Evolutionary conservation across 805 yeast genomes (phyloP), one percentile per base, ranked within the genome.

Genomic region (Kuraishia floccosa): DNA sequence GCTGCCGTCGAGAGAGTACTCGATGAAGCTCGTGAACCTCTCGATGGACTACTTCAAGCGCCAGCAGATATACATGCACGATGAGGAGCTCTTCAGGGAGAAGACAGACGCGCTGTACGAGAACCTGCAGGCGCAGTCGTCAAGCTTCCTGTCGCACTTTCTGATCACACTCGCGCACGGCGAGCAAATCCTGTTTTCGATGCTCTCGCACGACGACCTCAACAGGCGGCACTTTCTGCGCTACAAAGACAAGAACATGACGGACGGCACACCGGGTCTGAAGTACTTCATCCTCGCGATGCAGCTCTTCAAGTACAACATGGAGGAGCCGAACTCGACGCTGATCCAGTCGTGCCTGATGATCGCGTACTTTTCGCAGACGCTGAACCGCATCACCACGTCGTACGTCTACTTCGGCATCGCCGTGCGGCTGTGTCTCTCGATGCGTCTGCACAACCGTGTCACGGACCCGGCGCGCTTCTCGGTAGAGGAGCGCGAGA

Each of bases 361-460:
- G 25, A 40, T 56, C 18, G 62, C 54, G 4, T 52, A 50, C 33
- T 58, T 46, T 31, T 48, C 49, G 23, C 63, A 55, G 33, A 52
- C 58, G 8, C 39, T 58, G 24, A 58, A 58, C 35, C 43, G 60
- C 31, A 55, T 56, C 3, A 52, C 58, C 9, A 42, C 54, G 1
- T 50, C 56, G 13, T 55, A 47, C 35, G 31, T 46, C 14, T 54
- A 52, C 40, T 53, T 52, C 33, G 63, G 61, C 6, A 32, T 50
- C 7, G 63, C 62, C 3, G 41, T 50, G 11, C 37, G 59, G 17
- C 44, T 53, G 36, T 42, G 55, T 0, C 36, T 57, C 14, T 40
- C 50, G 4, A 34, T 52, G 23, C 58, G 58, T 3, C 39, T 53
- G 16, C 62, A 58, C 39, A 39, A 49, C 24, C n/a, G n/a, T n/a